phyloP scores from a whole-genome alignment of 306 rosid species.

The Argentina anserina region DNA sequence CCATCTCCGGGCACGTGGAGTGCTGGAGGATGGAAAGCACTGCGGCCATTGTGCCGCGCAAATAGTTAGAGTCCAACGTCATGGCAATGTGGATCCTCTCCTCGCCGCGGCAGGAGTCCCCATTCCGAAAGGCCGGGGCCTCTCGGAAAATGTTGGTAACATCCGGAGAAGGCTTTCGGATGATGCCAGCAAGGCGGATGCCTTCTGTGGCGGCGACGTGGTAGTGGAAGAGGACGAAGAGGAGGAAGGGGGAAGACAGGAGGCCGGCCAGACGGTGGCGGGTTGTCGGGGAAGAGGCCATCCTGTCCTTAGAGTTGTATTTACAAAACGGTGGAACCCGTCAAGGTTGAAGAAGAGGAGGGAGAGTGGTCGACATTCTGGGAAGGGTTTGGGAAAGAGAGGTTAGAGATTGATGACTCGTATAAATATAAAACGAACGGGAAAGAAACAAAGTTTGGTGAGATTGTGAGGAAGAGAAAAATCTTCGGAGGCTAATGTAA shows the following conservation, averaged over 20 bases:
- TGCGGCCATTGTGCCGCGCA: constrained; percentile 79
- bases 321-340: constrained; percentile 28
- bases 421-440: neutral
- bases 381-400: constrained; percentile 37
- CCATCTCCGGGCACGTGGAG: constrained; percentile 65
- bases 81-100: constrained; percentile 66
- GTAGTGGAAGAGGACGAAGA: constrained; percentile 7
- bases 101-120: constrained; percentile 34
- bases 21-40: constrained; percentile 72
- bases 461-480: constrained; percentile 63
- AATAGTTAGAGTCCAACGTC: constrained; percentile 85
- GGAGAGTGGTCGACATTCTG: constrained; percentile 45
- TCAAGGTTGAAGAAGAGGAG: constrained; percentile 21
- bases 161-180: constrained; percentile 40
- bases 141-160: constrained; percentile 54
- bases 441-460: constrained; percentile 35
- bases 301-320: constrained; percentile 43
- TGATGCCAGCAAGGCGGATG: constrained; percentile 41
- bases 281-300: constrained; percentile 48
- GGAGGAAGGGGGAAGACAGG: constrained; percentile 45
- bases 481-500: constrained; percentile 44
- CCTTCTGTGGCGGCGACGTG: constrained; percentile 3
- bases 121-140: constrained; percentile 69
- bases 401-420: constrained; percentile 27
- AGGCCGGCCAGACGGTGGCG: constrained; percentile 32